Conservation (phyloP, 2,329 filamentous ascomycete species). For the Cryphonectria naterciae region DNA sequence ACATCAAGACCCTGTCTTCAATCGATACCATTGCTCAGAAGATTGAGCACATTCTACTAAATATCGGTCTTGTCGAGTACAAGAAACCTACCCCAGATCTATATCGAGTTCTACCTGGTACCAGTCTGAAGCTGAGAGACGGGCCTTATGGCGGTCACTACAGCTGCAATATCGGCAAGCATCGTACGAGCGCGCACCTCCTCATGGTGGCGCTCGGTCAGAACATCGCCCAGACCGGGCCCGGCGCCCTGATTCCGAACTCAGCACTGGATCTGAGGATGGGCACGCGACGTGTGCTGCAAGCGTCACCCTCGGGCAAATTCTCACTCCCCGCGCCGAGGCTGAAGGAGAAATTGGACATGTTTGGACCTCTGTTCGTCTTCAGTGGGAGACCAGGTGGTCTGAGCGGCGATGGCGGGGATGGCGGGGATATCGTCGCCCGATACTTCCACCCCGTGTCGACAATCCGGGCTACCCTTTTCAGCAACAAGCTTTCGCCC, state of each 20-base stretch:
- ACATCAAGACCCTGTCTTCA: slow-evolving; percentile 6
- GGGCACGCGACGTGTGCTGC: slow-evolving; percentile 6
- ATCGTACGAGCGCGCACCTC: slow-evolving; percentile 7
- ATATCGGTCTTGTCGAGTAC: slow-evolving; percentile 9
- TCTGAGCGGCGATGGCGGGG: neutral
- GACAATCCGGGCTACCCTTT: slow-evolving; percentile 14
- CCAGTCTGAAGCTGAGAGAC: slow-evolving; percentile 6
- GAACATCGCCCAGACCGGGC: slow-evolving; percentile 22
- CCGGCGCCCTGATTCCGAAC: slow-evolving; percentile 5
- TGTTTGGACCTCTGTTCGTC: slow-evolving; percentile 9
- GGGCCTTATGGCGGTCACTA: slow-evolving; percentile 14
- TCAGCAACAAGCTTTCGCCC: slow-evolving; percentile 4
- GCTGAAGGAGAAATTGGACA: slow-evolving; percentile 3
- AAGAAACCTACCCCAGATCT: neutral
- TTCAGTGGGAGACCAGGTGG: slow-evolving; percentile 9
- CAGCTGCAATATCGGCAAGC: slow-evolving; percentile 1
- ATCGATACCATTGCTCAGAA: slow-evolving; percentile 15
- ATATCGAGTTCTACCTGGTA: neutral
- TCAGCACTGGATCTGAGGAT: slow-evolving; percentile 14
- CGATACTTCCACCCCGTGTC: slow-evolving; percentile 19
- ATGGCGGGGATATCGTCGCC: neutral
- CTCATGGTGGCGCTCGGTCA: slow-evolving; percentile 14
- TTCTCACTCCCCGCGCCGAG: slow-evolving; percentile 2
- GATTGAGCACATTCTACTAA: slow-evolving; percentile 11
- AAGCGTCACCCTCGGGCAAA: neutral